Conservation (phyloP, 225 moss, liverwort and hornwort species). For the Thuidium tamariscinum region DNA sequence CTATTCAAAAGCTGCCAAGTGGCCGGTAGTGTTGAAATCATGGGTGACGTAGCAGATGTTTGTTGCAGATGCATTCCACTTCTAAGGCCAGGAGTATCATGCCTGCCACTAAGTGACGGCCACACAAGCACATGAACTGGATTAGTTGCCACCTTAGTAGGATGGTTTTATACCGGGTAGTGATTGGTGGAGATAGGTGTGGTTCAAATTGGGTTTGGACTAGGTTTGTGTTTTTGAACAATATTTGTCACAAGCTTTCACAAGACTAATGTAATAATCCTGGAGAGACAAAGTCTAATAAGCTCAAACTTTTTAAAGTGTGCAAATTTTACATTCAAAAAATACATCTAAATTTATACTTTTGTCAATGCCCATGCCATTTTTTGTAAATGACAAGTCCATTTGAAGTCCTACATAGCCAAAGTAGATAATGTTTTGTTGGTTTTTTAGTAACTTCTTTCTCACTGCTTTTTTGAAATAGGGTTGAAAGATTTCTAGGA, state of each 20-base stretch:
- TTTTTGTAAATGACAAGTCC: not conserved
- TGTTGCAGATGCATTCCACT: not conserved
- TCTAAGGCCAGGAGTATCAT: too few species aligned
- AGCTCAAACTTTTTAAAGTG: too few species aligned
- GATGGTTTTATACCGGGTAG: fast-evolving
- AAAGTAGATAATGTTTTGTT: not conserved
- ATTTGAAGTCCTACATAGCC: fast-evolving
- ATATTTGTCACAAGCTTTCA: too few species aligned
- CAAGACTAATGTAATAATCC: too few species aligned
- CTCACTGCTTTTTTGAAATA: not conserved
- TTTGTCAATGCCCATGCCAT: fast-evolving
- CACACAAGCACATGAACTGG: not conserved
- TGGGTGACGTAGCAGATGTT: not conserved
- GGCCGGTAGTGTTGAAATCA: not conserved
- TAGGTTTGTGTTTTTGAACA: too few species aligned
- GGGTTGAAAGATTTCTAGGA: fast-evolving
- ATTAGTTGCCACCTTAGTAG: not conserved
- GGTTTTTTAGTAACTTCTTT: fast-evolving
- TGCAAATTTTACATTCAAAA: too few species aligned
- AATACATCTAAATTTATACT: not conserved
- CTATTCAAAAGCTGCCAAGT: not conserved
- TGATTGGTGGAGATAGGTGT: not conserved
- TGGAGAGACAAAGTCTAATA: too few species aligned
- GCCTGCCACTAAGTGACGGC: not conserved
- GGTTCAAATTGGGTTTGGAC: too few species aligned